Conservation (phyloP, 768 basidiomycete species). For the Lentinula guzmanii region DNA sequence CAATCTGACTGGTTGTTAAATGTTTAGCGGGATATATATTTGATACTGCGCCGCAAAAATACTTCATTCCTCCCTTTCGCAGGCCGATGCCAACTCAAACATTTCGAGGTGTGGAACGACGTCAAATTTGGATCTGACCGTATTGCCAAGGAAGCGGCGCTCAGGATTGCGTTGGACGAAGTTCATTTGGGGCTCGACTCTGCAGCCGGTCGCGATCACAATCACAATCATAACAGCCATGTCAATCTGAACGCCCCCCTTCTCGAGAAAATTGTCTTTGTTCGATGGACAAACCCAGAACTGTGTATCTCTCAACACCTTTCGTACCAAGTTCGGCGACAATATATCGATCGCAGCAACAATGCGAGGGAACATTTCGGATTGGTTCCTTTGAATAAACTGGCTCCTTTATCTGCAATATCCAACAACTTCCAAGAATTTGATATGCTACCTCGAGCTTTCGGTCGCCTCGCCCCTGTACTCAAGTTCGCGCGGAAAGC, state of each 20-base stretch:
- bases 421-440: not conserved
- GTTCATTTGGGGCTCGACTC: not conserved
- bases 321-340: not conserved
- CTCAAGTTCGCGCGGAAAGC: not conserved
- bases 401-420: not conserved
- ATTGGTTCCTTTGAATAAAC: not conserved
- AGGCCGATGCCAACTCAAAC: not conserved
- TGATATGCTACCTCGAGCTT: not conserved
- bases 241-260: not conserved
- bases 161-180: not conserved
- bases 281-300: not conserved
- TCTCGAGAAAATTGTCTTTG: not conserved
- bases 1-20: not conserved
- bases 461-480: not conserved
- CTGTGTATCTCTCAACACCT: not conserved
- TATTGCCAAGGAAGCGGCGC: not conserved
- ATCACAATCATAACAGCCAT: not conserved
- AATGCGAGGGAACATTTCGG: not conserved
- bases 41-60: not conserved
- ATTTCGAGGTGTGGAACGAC: slow-evolving; percentile 1
- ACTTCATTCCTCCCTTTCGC: not conserved
- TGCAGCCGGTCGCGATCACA: not conserved
- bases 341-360: not conserved
- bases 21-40: not conserved
- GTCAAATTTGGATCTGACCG: not conserved